Base-by-base conservation (phyloP, 2,329 filamentous ascomycete species). In the Talaromyces sp. region DNA sequence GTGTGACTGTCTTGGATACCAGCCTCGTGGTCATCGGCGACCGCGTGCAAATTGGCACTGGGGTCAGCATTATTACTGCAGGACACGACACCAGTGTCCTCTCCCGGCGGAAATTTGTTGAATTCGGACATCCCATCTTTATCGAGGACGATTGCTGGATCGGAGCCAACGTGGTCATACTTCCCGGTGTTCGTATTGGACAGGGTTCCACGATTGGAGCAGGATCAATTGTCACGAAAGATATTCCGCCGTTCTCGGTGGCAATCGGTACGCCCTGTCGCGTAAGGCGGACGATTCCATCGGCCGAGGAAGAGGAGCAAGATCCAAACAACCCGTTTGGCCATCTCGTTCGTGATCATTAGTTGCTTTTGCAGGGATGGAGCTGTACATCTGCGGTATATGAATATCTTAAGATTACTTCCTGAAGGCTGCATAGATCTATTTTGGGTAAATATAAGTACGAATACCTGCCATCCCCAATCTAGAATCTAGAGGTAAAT, bases 61-160 rank as follows among this genome's bases (percentile, higher is more conserved):
- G 91, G 72, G 90, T 92, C 47, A 87, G 83, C 40, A 86, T 96
- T 70, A 96, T 86, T 75, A 86, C 86, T 43, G 93, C 86, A 1
- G 88, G 85, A 0, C 93, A 96, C 76, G 91, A 96, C 70, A 91
- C 91, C 0, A 83, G 83, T 0, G 69, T 94, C 3, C 86, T 92
- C 29, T 89, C 93, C 72, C 91, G 92, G 0, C 88, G 84, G 0
- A 82, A 85, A 15, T 92, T 92, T 0, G 92, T 92, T 0, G 92
- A 96, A 75, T 72, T 80, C 7, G 93, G 91, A 0, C 87, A 86
- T 70, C 86, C 89, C 8, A 91, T 97, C 67, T 84, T 81, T 29
- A 87, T 96, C 61, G 91, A 89, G 0, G 88, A 92, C 68, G 92
- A 96, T 79, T 91, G 90, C 77, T 92, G 91, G 91, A 78, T 94